phyloP scores from a whole-genome alignment of 148 eudicot genomes.

The Diospyros kaki region DNA sequence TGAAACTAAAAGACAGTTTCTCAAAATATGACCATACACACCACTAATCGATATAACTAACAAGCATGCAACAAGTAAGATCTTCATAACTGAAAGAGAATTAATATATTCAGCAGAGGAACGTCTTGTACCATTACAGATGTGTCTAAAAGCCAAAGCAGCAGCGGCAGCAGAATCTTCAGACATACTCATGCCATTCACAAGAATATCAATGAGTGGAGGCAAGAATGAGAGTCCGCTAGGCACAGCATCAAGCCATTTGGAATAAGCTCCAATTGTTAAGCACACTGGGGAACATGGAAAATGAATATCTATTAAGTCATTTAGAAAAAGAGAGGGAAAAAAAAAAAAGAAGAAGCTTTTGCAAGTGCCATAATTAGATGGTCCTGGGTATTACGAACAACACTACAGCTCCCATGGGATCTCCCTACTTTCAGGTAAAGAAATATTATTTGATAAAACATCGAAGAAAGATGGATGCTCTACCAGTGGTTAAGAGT shows the following conservation, averaged over 20 bases:
- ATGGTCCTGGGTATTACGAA: too few relatives aligned
- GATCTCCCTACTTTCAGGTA: background rate
- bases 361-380: too few relatives aligned
- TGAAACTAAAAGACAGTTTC: background rate
- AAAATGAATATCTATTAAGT: background rate
- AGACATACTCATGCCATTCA: conserved; percentile 91
- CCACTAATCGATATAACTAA: background rate
- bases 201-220: conserved; percentile 81
- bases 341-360: too few relatives aligned
- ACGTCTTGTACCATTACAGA: conserved; percentile 67
- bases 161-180: conserved; percentile 99
- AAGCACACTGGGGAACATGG: conserved; percentile 58
- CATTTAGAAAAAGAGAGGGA: too few relatives aligned
- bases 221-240: conserved; percentile 77
- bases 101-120: background rate
- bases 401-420: too few relatives aligned
- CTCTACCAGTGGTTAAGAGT: conserved; percentile 82
- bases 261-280: conserved; percentile 92
- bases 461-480: background rate
- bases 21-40: background rate
- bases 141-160: conserved; percentile 86
- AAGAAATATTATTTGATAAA: background rate
- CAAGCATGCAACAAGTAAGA: background rate
- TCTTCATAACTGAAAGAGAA: background rate
- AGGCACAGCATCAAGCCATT: conserved; percentile 89